Percentiles rank a stretch among this genome's conserved stretches.
These are phyloP conservation scores for Geopyxis carbonaria DNA, from an alignment of 495 filamentous ascomycete genomes.

Conservation along the genomic window DNA sequence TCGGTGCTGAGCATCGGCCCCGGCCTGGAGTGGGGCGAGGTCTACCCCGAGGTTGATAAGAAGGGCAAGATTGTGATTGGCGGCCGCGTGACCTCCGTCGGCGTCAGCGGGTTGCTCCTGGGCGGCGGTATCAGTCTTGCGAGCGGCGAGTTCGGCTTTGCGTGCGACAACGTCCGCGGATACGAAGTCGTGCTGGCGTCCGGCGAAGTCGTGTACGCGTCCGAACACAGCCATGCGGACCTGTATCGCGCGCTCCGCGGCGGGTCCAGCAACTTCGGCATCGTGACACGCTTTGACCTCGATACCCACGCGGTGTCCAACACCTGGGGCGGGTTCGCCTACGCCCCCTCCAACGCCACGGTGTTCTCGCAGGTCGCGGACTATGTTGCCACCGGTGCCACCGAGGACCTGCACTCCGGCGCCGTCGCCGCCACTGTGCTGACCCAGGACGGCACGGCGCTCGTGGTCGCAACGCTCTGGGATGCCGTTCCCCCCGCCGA, in stretches of 20 bases:
- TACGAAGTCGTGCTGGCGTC: slow-evolving; percentile 29
- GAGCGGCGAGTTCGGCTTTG: slow-evolving; percentile 31
- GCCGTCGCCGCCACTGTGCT: background rate
- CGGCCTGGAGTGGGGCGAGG: slow-evolving; percentile 23
- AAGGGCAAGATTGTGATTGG: slow-evolving; percentile 27
- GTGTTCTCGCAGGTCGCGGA: background rate
- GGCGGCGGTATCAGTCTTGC: slow-evolving; percentile 30
- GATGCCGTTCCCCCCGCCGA: background rate
- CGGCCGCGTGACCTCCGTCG: slow-evolving; percentile 15
- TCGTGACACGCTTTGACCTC: slow-evolving; percentile 14
- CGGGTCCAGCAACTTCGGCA: slow-evolving; percentile 37
- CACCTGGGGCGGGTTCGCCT: background rate
- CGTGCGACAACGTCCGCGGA: slow-evolving; percentile 31
- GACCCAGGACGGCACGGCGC: background rate
- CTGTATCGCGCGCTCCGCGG: slow-evolving; percentile 41
- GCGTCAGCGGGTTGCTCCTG: background rate
- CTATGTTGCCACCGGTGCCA: background rate
- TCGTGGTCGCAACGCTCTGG: background rate
- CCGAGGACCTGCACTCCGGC: background rate
- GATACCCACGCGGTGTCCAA: slow-evolving; percentile 1
- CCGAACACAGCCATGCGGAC: slow-evolving; percentile 29
- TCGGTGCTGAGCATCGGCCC: background rate
- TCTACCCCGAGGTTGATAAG: slow-evolving; percentile 23
- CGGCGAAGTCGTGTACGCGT: slow-evolving; percentile 32
- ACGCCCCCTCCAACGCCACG: background rate